Base-by-base conservation (phyloP, 139 green algal genomes). In the Auxenochlorella pyrenoidosa region DNA sequence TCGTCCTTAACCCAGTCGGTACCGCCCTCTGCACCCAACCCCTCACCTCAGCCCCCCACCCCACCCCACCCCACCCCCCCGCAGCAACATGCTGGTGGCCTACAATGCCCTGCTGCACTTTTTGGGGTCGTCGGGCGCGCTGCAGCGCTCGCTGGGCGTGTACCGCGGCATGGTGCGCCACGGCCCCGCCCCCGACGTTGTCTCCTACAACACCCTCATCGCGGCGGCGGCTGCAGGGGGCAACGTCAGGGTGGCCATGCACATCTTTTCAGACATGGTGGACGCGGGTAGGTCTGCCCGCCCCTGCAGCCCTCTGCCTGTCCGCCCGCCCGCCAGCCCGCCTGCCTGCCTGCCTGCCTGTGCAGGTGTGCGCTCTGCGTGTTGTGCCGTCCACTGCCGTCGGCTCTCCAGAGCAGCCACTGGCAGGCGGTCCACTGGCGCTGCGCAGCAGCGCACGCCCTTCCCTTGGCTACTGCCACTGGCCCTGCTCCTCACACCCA, bases 31-130 rank as follows among this genome's bases (percentile, higher is more conserved):
- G 5, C 3, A 19, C 72, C 72, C 19, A 12, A 1, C 8, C 68
- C 32, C 8, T 12, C n/a, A n/a, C 32, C n/a, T 1, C 68, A 28
- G 8, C 68, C 8, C 10, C 68, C 0, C 19, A 13, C 8, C 34
- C 1, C 70, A 76, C 36, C 1, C 70, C 34, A 28, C 30, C 8
- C 5, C 40, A 22, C 10, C 47, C 28, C 66, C 28, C 44, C 65
- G 79, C 85, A 91, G 89, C 40, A 75, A 82, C 75, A 83, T 89
- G 81, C 80, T 87, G 15, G 34, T 88, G 18, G 93, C 93, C 5
- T 92, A 93, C 88, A 95, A 94, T 79, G 75, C 90, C 2, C 86
- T 95, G 63, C 60, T 95, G 54, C 86, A 94, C 73, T 87, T 90
- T 79, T 82, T 91, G 77, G 90, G 76, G 16, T 70, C 60, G 1